Evolutionary conservation across 768 basidiomycete species (phyloP).

Genomic region (Kwoniella dendrophila): DNA sequence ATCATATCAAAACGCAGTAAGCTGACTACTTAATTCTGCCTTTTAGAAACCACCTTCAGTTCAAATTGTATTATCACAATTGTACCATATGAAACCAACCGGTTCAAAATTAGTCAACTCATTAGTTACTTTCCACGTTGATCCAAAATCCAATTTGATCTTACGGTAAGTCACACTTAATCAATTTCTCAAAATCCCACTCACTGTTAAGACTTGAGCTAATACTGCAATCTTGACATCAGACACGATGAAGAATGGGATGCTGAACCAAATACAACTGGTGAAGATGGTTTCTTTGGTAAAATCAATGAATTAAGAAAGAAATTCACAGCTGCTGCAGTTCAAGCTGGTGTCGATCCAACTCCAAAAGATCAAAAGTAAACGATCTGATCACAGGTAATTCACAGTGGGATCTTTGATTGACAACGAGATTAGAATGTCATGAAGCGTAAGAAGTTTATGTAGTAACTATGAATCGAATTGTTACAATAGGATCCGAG

Average conservation of each 20-base stretch:
- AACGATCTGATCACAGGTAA: neutral
- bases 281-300: conserved; percentile 52
- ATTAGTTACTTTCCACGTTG: conserved; percentile 48
- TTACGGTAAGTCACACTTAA: conserved; percentile 43
- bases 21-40: neutral
- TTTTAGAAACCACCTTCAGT: conserved; percentile 51
- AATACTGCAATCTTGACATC: neutral
- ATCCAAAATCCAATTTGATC: conserved; percentile 47
- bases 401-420: too few relatives aligned
- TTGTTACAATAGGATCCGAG: neutral
- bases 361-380: conserved; percentile 48
- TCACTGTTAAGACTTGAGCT: neutral
- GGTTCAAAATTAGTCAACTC: conserved; percentile 48
- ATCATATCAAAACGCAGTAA: neutral
- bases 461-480: neutral
- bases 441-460: neutral
- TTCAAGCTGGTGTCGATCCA: conserved; percentile 39
- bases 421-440: neutral
- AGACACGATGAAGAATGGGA: conserved; percentile 53
- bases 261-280: conserved; percentile 47
- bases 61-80: conserved; percentile 46
- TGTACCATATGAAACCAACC: conserved; percentile 42
- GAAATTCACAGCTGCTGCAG: conserved; percentile 45
- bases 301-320: conserved; percentile 51
- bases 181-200: neutral